phyloP scores from a whole-genome alignment of 345 rosid genomes.

The Turnera subulata region DNA sequence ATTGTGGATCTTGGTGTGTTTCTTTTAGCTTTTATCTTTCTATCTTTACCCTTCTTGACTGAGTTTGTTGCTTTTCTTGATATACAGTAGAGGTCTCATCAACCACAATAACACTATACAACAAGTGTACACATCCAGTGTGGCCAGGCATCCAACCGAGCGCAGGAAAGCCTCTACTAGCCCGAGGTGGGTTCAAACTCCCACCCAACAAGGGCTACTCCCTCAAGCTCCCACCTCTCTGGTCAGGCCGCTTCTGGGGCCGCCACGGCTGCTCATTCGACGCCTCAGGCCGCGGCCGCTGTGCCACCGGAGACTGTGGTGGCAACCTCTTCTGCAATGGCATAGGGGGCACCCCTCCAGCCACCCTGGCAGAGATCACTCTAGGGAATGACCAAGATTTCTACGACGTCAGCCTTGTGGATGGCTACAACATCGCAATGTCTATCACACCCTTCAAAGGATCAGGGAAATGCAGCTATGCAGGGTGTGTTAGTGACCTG shows the following conservation, averaged over 20 bases:
- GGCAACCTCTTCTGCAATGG: constrained; percentile 81
- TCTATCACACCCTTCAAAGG: constrained; percentile 73
- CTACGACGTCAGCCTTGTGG: constrained; percentile 94
- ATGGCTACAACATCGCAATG: constrained; percentile 87
- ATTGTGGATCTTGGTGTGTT: too few species aligned
- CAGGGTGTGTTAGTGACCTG: constrained; percentile 82
- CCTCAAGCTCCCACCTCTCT: constrained; percentile 60
- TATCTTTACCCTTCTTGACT: neutral
- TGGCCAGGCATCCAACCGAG: constrained; percentile 98
- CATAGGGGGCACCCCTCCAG: constrained; percentile 82
- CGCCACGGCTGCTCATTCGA: constrained; percentile 88
- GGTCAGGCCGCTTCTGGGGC: constrained; percentile 99
- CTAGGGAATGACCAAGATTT: constrained; percentile 74
- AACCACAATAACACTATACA: constrained; percentile 57
- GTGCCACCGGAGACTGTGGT: constrained; percentile 89
- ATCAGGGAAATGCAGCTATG: constrained; percentile 77
- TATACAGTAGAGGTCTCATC: constrained; percentile 36
- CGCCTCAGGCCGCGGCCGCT: constrained; percentile 59
- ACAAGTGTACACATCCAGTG: constrained; percentile 77
- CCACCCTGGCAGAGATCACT: constrained; percentile 88
- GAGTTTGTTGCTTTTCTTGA: neutral
- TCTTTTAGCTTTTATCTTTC: neutral
- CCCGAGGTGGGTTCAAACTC: constrained; percentile 83
- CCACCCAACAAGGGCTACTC: constrained; percentile 56
- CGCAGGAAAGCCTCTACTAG: constrained; percentile 68